A percentile compares a stretch with the other conserved stretches of the same genome.
These are phyloP conservation scores for Penicillium nordicum DNA, from an alignment of 2,329 filamentous ascomycete species.

Conservation along the genomic window DNA sequence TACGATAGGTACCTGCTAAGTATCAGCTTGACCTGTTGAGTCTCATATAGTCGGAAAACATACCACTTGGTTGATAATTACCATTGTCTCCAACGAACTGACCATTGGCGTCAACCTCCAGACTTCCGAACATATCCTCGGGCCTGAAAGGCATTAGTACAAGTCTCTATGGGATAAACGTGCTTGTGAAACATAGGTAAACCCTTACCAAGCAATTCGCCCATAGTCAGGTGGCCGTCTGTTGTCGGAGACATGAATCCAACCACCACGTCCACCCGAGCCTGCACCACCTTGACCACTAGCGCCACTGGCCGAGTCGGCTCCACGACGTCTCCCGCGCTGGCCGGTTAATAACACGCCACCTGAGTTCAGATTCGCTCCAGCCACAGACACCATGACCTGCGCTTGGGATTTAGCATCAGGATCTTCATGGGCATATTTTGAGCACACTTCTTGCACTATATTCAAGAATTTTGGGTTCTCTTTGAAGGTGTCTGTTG, in stretches of 20 bases:
- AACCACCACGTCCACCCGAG: slow-evolving; percentile 57
- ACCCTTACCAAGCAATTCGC: slow-evolving; percentile 54
- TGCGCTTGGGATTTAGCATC: slow-evolving; percentile 57
- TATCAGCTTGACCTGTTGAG: slow-evolving; percentile 10
- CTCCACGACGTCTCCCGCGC: slow-evolving; percentile 36
- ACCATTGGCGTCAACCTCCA: slow-evolving; percentile 59
- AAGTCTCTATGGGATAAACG: neutral
- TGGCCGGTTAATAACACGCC: slow-evolving; percentile 46
- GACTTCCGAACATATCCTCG: slow-evolving; percentile 63
- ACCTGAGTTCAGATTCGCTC: slow-evolving; percentile 52
- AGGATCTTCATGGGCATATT: slow-evolving; percentile 55
- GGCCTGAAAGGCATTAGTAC: slow-evolving; percentile 39
- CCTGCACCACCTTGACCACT: slow-evolving; percentile 58
- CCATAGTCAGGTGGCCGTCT: slow-evolving; percentile 61
- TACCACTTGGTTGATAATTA: slow-evolving; percentile 58
- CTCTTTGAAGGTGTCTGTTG: slow-evolving; percentile 53
- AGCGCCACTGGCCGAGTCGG: slow-evolving; percentile 53
- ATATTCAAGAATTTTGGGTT: slow-evolving; percentile 57
- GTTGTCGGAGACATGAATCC: slow-evolving; percentile 61
- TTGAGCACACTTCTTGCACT: slow-evolving; percentile 54
- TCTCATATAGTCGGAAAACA: neutral
- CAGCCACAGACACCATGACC: slow-evolving; percentile 58
- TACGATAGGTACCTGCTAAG: slow-evolving; percentile 55
- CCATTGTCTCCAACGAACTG: slow-evolving; percentile 56
- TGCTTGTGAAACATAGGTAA: neutral